Conservation (phyloP, 352 stramenopile genomes). For the Phytophthora chlamydospora region DNA sequence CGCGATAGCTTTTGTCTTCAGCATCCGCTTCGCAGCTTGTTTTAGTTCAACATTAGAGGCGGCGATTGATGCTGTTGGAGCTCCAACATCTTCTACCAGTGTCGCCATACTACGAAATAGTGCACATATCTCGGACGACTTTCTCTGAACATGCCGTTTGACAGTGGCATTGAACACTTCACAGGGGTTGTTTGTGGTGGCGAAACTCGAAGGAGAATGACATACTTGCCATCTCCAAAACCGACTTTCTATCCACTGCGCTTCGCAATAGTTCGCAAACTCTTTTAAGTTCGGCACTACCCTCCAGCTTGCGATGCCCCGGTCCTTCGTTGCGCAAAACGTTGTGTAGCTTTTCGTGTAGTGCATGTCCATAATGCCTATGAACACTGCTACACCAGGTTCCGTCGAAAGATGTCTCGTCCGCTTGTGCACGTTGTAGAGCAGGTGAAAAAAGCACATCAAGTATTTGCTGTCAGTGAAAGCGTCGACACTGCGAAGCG, state of each 20-base stretch:
- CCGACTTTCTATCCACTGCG: not conserved
- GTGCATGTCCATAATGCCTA: conserved; percentile 1
- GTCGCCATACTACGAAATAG: too few species aligned
- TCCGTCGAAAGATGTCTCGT: not conserved
- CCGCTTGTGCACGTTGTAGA: conserved; percentile 6
- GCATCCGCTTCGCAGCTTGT: conserved; percentile 19
- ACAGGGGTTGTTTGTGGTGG: not conserved
- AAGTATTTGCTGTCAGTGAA: conserved; percentile 3
- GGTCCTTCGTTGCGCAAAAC: not conserved
- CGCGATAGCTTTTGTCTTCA: conserved; percentile 7
- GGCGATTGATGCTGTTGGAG: conserved; percentile 2
- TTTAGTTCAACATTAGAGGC: conserved; percentile 11
- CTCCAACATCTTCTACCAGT: conserved; percentile 10
- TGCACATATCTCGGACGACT: conserved; percentile 8
- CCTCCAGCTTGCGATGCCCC: not conserved
- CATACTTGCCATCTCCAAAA: conserved; percentile 2
- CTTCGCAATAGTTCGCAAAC: not conserved
- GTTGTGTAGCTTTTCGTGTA: conserved; percentile 1
- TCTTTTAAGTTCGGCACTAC: not conserved
- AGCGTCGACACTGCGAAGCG: not conserved
- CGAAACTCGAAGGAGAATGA: not conserved
- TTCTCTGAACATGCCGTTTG: conserved; percentile 5
- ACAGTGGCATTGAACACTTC: conserved; percentile 4
- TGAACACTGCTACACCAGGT: not conserved
- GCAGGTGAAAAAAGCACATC: conserved; percentile 9